A percentile compares a stretch with the other conserved stretches of the same genome.
These are phyloP conservation scores for Chrysoporthe austroafricana DNA, from an alignment of 2,329 filamentous ascomycete species.

Conservation along the genomic window DNA sequence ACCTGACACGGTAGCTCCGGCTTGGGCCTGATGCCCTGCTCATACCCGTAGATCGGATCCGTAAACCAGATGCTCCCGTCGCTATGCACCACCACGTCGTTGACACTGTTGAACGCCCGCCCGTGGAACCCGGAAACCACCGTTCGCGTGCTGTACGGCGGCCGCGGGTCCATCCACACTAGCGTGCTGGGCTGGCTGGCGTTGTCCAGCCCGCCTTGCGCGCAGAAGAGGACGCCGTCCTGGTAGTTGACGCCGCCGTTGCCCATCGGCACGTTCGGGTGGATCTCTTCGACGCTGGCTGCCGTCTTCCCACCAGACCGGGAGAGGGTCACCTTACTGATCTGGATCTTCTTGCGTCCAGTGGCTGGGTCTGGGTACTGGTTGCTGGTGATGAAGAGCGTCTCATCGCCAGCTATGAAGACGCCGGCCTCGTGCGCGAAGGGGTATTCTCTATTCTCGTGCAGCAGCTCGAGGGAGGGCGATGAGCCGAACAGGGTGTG, in stretches of 20 bases:
- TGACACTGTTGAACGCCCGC: conserved; percentile 52
- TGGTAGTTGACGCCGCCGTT: conserved; percentile 55
- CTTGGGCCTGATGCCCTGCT: conserved; percentile 49
- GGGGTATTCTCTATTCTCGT: conserved; percentile 44
- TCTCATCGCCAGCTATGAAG: conserved; percentile 17
- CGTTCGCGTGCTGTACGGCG: conserved; percentile 36
- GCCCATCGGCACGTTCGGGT: conserved; percentile 44
- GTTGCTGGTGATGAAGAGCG: conserved; percentile 41
- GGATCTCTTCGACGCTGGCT: conserved; percentile 38
- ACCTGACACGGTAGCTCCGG: conserved; percentile 51
- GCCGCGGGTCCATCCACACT: conserved; percentile 38
- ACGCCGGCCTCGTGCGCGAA: conserved; percentile 53
- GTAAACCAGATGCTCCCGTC: conserved; percentile 55
- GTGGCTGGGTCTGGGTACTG: conserved; percentile 33
- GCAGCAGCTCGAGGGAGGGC: conserved; percentile 43
- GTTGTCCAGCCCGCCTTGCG: conserved; percentile 40
- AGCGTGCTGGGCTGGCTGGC: conserved; percentile 36
- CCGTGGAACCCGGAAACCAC: conserved; percentile 47
- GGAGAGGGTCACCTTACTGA: conserved; percentile 35
- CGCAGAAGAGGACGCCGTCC: conserved; percentile 47
- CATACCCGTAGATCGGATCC: conserved; percentile 52
- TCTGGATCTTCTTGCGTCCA: conserved; percentile 36
- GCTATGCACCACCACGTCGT: conserved; percentile 49
- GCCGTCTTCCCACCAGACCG: conserved; percentile 19
- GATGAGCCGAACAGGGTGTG: conserved; percentile 39